Percentiles rank a stretch among this genome's conserved stretches.
Conservation (phyloP, 2,329 filamentous ascomycete genomes). For the Aspergillus fumigatus region DNA sequence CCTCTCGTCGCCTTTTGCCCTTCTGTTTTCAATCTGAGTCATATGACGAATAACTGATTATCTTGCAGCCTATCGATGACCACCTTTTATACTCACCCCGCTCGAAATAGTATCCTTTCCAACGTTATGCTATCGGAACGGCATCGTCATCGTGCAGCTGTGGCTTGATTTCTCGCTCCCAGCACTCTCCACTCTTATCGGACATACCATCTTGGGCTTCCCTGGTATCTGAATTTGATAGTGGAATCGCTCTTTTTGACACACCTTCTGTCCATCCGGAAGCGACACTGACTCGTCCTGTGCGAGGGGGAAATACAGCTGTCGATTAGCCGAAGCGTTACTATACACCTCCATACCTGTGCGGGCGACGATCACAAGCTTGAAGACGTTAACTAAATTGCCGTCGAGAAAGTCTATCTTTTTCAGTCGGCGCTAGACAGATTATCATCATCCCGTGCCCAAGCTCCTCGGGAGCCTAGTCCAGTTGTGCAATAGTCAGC, state of each 20-base stretch:
- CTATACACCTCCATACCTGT: neutral
- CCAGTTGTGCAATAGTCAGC: constrained; percentile 29
- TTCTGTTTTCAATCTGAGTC: constrained; percentile 5
- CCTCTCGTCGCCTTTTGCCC: constrained; percentile 8
- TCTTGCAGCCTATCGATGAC: constrained; percentile 13
- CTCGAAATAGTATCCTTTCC: constrained; percentile 9
- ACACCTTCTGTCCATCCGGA: neutral
- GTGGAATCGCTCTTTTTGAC: neutral
- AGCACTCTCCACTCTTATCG: constrained; percentile 10
- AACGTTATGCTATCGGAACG: constrained; percentile 9
- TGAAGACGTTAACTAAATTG: constrained; percentile 7
- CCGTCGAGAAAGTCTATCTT: constrained; percentile 6
- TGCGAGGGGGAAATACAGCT: neutral
- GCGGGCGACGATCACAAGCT: constrained; percentile 19
- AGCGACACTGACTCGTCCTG: neutral
- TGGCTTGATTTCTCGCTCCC: constrained; percentile 7
- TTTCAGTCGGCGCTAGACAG: constrained; percentile 9
- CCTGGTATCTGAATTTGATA: constrained; percentile 4
- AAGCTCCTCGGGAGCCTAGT: constrained; percentile 20
- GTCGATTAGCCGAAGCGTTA: neutral
- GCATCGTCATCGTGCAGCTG: constrained; percentile 11
- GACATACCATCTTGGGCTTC: constrained; percentile 9
- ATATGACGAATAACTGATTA: constrained; percentile 17
- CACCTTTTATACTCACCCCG: constrained; percentile 5
- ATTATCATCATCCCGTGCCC: constrained; percentile 14